Conservation (phyloP, 306 rosid species). For the Pachyrhizus erosus region DNA sequence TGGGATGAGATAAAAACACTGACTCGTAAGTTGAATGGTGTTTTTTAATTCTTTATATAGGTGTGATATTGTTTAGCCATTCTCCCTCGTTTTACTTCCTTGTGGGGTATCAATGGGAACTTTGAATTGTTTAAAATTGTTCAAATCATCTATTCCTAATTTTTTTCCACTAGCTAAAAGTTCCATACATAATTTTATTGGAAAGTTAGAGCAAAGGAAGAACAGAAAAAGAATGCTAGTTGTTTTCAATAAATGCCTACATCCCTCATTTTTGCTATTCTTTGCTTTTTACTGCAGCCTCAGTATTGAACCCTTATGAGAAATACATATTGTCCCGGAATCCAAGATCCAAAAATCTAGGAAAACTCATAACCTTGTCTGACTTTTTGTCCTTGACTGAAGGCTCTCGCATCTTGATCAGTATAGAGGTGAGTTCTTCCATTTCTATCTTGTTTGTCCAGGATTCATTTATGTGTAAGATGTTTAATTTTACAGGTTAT, state of each 20-base stretch:
- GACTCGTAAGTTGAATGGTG: conserved; percentile 62
- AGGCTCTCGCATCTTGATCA: conserved; percentile 66
- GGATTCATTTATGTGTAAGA: neutral
- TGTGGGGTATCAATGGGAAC: neutral
- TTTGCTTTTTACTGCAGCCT: conserved; percentile 58
- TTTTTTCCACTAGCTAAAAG: neutral
- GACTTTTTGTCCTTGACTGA: conserved; percentile 74
- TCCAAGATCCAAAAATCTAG: conserved; percentile 57
- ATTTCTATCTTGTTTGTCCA: conserved; percentile 10
- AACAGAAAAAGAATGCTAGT: neutral
- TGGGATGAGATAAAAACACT: conserved; percentile 72
- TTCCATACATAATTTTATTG: neutral
- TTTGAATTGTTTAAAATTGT: conserved; percentile 2
- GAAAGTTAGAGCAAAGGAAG: neutral
- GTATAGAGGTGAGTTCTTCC: conserved; percentile 72
- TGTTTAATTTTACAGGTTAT: neutral
- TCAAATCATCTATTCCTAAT: neutral
- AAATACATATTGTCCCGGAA: conserved; percentile 58
- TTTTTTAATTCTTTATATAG: conserved; percentile 28
- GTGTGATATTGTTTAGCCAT: neutral
- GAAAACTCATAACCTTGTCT: conserved; percentile 61
- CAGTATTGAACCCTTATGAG: conserved; percentile 59
- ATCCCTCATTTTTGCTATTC: conserved; percentile 20
- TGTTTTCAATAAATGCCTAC: neutral
- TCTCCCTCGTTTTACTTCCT: neutral